These are phyloP conservation scores for Acacia confusa DNA, from an alignment of 306 rosid genomes.

Conservation along the genomic window DNA sequence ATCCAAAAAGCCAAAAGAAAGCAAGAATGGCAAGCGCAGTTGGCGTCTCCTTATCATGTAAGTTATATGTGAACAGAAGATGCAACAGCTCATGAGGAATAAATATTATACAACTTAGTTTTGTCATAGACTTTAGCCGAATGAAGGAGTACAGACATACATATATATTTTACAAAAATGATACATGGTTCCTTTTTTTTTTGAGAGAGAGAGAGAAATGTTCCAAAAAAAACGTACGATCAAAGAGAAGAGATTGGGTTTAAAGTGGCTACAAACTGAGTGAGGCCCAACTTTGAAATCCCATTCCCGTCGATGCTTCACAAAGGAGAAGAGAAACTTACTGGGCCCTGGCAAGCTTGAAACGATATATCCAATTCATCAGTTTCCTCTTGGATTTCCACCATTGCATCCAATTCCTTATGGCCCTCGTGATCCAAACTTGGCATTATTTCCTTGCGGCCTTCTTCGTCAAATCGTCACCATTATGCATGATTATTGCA, in stretches of 20 bases:
- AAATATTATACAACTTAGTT: too few relatives aligned
- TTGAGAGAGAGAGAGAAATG: too few relatives aligned
- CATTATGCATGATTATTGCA: not conserved
- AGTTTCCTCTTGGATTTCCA: not conserved
- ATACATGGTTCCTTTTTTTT: too few relatives aligned
- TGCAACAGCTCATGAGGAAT: too few relatives aligned
- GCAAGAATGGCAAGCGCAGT: too few relatives aligned
- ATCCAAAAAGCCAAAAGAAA: too few relatives aligned
- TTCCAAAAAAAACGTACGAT: too few relatives aligned
- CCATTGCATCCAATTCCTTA: not conserved
- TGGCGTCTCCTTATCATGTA: too few relatives aligned
- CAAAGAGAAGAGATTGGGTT: not conserved
- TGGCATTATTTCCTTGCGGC: not conserved
- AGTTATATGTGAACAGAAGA: too few relatives aligned
- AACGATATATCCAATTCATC: not conserved
- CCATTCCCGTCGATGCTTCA: not conserved
- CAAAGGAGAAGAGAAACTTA: not conserved
- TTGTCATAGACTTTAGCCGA: too few relatives aligned
- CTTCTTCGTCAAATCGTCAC: not conserved
- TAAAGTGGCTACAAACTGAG: not conserved
- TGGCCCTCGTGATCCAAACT: not conserved
- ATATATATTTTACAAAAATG: too few relatives aligned
- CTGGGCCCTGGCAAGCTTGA: not conserved
- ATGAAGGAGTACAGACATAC: too few relatives aligned
- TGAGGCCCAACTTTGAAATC: not conserved